These are phyloP conservation scores for Aphanocladium album DNA, from an alignment of 2,329 filamentous ascomycete species.

Conservation along the genomic window DNA sequence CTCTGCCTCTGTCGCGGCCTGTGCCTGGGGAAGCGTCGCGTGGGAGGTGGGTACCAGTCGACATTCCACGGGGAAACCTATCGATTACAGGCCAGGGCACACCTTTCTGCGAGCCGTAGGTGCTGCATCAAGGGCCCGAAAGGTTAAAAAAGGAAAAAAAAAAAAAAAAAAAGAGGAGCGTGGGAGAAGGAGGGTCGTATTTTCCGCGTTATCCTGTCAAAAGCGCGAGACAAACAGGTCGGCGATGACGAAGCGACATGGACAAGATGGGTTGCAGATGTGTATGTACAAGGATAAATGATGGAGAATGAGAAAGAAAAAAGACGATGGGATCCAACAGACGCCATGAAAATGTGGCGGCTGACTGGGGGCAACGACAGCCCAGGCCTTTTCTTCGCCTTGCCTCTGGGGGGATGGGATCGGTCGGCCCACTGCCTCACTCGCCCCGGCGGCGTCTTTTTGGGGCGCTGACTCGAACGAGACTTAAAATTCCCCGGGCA, in stretches of 20 bases:
- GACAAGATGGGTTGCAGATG: not conserved
- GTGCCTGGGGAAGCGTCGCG: constrained; percentile 12
- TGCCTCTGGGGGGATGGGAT: not conserved
- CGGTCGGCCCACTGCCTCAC: no score
- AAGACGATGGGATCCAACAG: not conserved
- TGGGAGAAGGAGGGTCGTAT: not conserved
- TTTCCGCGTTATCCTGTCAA: no score
- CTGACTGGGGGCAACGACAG: not conserved
- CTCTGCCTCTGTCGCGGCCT: constrained; percentile 1
- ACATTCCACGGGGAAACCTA: not conserved
- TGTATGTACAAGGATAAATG: not conserved
- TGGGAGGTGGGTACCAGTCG: constrained; percentile 9
- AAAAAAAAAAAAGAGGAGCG: not conserved
- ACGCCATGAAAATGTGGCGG: constrained; percentile 9
- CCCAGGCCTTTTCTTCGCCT: not conserved
- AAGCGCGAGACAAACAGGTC: not conserved
- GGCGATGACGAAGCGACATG: not conserved
- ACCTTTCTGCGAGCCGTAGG: not conserved
- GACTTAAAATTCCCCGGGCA: no score
- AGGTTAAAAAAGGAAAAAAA: not conserved
- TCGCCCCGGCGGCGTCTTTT: no score
- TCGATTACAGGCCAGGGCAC: not conserved
- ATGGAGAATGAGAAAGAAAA: not conserved
- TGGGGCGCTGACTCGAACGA: no score
- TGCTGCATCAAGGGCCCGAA: not conserved